Evolutionary conservation across 139 green algal genomes (phyloP), one percentile per base, ranked within the genome.

Genomic region (Coccomyxa sp.): DNA sequence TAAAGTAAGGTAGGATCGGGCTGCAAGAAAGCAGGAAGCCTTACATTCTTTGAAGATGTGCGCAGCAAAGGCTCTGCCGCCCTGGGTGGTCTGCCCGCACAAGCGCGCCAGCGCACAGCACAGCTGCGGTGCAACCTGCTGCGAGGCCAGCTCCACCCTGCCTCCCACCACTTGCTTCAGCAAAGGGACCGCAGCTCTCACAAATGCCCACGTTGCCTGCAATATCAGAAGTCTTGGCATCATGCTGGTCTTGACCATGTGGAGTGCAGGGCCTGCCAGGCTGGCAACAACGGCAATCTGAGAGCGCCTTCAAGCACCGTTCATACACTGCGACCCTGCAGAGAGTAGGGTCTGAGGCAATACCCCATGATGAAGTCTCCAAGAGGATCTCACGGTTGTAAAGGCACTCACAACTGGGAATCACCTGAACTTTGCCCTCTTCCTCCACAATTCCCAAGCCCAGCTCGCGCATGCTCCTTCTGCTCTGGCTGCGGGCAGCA

Each of bases 1-100:
- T n/a, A n/a, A n/a, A n/a, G n/a, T n/a, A n/a, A n/a, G n/a, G n/a
- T n/a, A n/a, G n/a, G n/a, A n/a, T n/a, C n/a, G n/a, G n/a, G n/a
- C n/a, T n/a, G n/a, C n/a, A n/a, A n/a, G n/a, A n/a, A n/a, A n/a
- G n/a, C n/a, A n/a, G n/a, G n/a, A n/a, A n/a, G n/a, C n/a, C n/a
- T 12, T 58, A 36, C 64, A 34, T 71, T 71, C 64, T 36, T 71
- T 71, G 64, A 71, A 71, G 64, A 71, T 36, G n/a, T 38, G n/a
- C 24, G 10, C 64, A 10, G 64, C 64, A 36, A 38, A 71, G 29
- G 64, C 27, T 2, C 64, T 22, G 12, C 29, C 64, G n/a, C 29
- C 27, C 24, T 22, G 64, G 64, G 29, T 36, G 64, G 64, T 36
- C 12, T 29, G 64, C 24, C 64, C 27, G 64, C 64, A 71, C 2